phyloP scores from a whole-genome alignment of 371 early-diverging fungal genomes.

The Blakeslea trispora region DNA sequence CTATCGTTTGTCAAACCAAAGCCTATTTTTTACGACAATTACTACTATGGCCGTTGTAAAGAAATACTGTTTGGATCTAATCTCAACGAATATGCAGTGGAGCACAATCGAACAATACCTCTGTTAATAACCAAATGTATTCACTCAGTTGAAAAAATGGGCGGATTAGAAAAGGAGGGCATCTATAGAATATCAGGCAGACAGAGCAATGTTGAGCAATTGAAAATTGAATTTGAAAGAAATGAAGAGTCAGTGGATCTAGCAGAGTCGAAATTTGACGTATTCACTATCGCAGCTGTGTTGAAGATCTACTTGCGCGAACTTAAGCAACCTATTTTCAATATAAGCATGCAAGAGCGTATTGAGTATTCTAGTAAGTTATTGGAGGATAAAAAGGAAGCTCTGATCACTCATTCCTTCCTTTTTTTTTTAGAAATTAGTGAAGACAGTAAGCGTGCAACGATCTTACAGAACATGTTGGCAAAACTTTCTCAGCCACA shows the following conservation, averaged over 20 bases:
- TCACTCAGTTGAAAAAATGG: constrained; percentile 49
- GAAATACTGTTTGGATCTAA: constrained; percentile 59
- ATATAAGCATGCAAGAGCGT: constrained; percentile 51
- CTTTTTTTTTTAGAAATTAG: constrained; percentile 23
- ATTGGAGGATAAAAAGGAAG: background rate
- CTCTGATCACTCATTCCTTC: background rate
- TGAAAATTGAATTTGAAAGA: constrained; percentile 56
- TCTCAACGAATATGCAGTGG: constrained; percentile 37
- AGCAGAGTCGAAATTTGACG: constrained; percentile 47
- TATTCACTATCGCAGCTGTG: constrained; percentile 60
- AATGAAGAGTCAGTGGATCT: constrained; percentile 54
- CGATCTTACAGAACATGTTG: constrained; percentile 35
- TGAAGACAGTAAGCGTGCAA: constrained; percentile 30
- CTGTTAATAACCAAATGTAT: constrained; percentile 50
- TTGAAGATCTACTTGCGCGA: constrained; percentile 68
- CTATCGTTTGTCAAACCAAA: constrained; percentile 44
- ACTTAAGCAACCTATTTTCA: constrained; percentile 64
- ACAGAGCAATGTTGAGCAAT: constrained; percentile 48
- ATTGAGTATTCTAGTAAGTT: constrained; percentile 59
- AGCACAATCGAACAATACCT: constrained; percentile 48
- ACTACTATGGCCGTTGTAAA: constrained; percentile 39
- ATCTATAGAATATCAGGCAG: constrained; percentile 63
- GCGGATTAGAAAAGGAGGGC: constrained; percentile 60
- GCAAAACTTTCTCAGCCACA: constrained; percentile 44
- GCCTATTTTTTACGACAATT: constrained; percentile 54